Base-by-base conservation (phyloP, 495 filamentous ascomycete genomes). In the Rusavskia elegans region DNA sequence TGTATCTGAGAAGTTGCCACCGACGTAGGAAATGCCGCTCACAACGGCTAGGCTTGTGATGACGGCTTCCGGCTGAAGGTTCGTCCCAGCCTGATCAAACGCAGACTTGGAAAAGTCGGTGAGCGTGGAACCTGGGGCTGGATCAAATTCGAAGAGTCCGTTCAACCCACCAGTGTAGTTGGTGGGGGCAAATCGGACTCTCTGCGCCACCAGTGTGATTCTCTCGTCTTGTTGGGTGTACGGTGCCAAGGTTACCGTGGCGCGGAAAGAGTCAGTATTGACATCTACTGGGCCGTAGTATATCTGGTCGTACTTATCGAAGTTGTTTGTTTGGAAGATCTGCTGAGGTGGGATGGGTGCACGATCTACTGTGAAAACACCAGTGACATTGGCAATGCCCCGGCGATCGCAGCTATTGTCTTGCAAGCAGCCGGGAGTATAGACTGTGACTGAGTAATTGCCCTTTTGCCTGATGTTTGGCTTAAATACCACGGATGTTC, bases 271-370 rank as follows among this genome's bases (percentile, higher is more conserved):
- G 56, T 71, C 72, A 32, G 79, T 82, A 55, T 72, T 81, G 29
- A 79, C 80, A 60, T 97, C 88, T 51, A 99, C 79, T 54, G 76
- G 77, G 8, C 89, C 93, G 53, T 78, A 80, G 63, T 89, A 95
- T 53, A 97, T 79, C 51, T 82, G 79, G 60, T 97, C 93, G 57
- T 92, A 95, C 66, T 97, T 99, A 68, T 95, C 87, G 61, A 81
- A 87, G 57, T 87, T 68, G 65, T 97, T 97, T 17, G 88, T 95
- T 68, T 99, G 93, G 62, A 73, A 90, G 13, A 93, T 63, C 16
- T 72, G 62, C 11, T 71, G 53, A 27, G 75, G 66, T 51, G 68
- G 54, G 8, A 64, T 55, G 10, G 61, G 48, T 38, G 59, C 58
- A 32, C 75, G 71, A 16, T 55, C 61, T 30, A 69, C 72, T 2